Conservation (phyloP, 1,284 basidiomycete genomes). For the Peniophora sp. region DNA sequence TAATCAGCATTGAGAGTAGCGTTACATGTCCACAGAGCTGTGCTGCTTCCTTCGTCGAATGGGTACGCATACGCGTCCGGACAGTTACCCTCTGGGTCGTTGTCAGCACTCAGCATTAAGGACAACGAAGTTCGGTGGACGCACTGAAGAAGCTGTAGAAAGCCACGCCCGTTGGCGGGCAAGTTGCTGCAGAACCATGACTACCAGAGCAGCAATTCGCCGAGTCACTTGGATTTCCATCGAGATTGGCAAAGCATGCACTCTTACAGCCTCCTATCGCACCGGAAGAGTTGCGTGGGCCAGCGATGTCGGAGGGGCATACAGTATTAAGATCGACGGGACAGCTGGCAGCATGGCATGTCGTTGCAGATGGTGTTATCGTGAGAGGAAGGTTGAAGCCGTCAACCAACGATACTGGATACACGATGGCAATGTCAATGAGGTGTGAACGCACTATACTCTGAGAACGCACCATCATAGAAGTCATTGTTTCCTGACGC, state of each 20-base stretch:
- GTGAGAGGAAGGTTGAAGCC: slow-evolving; percentile 46
- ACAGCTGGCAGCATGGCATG: slow-evolving; percentile 44
- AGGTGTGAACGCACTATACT: not conserved
- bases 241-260: slow-evolving; percentile 48
- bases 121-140: slow-evolving; percentile 9
- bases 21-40: slow-evolving; percentile 44
- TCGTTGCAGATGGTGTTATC: slow-evolving; percentile 38
- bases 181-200: slow-evolving; percentile 39
- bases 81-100: slow-evolving; percentile 33
- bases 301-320: slow-evolving; percentile 42
- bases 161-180: slow-evolving; percentile 40
- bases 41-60: slow-evolving; percentile 45
- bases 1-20: slow-evolving; percentile 4
- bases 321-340: slow-evolving; percentile 43
- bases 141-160: slow-evolving; percentile 51
- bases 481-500: slow-evolving; percentile 25
- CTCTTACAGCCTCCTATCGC: slow-evolving; percentile 49
- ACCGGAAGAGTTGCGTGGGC: slow-evolving; percentile 44
- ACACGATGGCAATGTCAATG: not conserved
- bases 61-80: slow-evolving; percentile 51
- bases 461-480: slow-evolving; percentile 28
- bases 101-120: not conserved
- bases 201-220: slow-evolving; percentile 51
- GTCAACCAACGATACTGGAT: slow-evolving; percentile 20
- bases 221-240: slow-evolving; percentile 36